Conservation (phyloP, 2,329 filamentous ascomycete genomes). For the Nigrospora oryzae region DNA sequence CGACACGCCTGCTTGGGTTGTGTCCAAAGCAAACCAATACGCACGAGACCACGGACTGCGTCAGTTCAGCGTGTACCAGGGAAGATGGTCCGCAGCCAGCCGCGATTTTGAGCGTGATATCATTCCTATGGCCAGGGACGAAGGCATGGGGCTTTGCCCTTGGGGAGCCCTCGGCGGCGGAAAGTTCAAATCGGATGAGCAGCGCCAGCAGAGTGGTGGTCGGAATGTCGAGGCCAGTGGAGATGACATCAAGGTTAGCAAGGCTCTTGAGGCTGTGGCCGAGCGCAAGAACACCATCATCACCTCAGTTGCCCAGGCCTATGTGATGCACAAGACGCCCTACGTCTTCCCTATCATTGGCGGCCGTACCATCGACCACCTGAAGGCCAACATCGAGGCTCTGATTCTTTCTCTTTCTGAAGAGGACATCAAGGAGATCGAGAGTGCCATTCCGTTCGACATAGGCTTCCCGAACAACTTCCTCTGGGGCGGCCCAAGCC, state of each 20-base stretch:
- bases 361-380: slow-evolving; percentile 41
- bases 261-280: slow-evolving; percentile 51
- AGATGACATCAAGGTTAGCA: slow-evolving; percentile 44
- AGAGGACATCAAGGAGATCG: slow-evolving; percentile 46
- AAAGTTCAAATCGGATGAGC: slow-evolving; percentile 32
- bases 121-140: slow-evolving; percentile 53
- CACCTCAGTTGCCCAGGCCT: slow-evolving; percentile 49
- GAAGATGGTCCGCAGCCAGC: slow-evolving; percentile 50
- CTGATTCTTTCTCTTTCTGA: slow-evolving; percentile 38
- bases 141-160: slow-evolving; percentile 52
- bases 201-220: slow-evolving; percentile 37
- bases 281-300: slow-evolving; percentile 46
- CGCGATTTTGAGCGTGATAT: slow-evolving; percentile 65
- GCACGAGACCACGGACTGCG: slow-evolving; percentile 62
- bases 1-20: slow-evolving; percentile 63
- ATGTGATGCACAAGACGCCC: slow-evolving; percentile 39
- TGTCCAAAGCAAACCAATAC: slow-evolving; percentile 58
- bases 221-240: slow-evolving; percentile 31
- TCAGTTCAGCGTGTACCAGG: slow-evolving; percentile 63
- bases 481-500: slow-evolving; percentile 29
- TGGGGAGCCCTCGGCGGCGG: slow-evolving; percentile 53
- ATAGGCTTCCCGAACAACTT: slow-evolving; percentile 50
- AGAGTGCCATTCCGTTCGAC: slow-evolving; percentile 43
- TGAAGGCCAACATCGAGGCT: slow-evolving; percentile 46
- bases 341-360: slow-evolving; percentile 47